Conservation (phyloP, 2,329 filamentous ascomycete species). For the Aspergillus pseudonomiae region DNA sequence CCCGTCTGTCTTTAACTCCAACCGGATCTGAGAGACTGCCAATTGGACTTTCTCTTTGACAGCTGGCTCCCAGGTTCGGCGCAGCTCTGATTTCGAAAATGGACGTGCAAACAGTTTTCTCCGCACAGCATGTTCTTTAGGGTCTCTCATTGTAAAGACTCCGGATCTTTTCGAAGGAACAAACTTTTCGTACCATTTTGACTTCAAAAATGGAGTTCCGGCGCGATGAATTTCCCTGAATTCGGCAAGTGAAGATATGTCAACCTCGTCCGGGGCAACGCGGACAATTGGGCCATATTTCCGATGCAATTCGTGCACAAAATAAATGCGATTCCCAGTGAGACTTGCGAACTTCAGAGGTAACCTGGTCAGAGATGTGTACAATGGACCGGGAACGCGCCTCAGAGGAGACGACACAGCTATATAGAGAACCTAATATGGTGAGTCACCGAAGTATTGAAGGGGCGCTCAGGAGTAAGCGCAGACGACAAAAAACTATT, state of each 20-base stretch:
- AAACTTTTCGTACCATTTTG: conserved; percentile 31
- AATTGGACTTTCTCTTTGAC: conserved; percentile 43
- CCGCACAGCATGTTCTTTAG: conserved; percentile 42
- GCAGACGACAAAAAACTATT: neutral
- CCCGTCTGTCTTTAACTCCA: conserved; percentile 44
- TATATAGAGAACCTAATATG: neutral
- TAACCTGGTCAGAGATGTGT: conserved; percentile 7
- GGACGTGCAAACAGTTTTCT: conserved; percentile 47
- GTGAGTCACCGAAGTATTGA: neutral
- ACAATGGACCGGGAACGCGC: conserved; percentile 9
- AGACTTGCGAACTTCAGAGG: conserved; percentile 15
- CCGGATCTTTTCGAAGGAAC: conserved; percentile 17
- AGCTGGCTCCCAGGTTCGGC: conserved; percentile 32
- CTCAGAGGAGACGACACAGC: conserved; percentile 7
- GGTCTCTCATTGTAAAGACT: conserved; percentile 45
- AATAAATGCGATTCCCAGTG: conserved; percentile 15
- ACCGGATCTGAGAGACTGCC: conserved; percentile 45
- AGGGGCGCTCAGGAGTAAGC: neutral
- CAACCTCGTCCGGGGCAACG: conserved; percentile 26
- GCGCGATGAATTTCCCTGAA: conserved; percentile 32
- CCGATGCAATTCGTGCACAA: conserved; percentile 25
- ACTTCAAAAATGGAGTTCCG: conserved; percentile 31
- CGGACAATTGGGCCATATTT: conserved; percentile 29
- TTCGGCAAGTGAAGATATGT: conserved; percentile 38
- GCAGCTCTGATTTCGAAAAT: conserved; percentile 26